Evolutionary conservation across 2,329 filamentous ascomycete genomes (phyloP).

Genomic region (Tricladium varicosporioides): DNA sequence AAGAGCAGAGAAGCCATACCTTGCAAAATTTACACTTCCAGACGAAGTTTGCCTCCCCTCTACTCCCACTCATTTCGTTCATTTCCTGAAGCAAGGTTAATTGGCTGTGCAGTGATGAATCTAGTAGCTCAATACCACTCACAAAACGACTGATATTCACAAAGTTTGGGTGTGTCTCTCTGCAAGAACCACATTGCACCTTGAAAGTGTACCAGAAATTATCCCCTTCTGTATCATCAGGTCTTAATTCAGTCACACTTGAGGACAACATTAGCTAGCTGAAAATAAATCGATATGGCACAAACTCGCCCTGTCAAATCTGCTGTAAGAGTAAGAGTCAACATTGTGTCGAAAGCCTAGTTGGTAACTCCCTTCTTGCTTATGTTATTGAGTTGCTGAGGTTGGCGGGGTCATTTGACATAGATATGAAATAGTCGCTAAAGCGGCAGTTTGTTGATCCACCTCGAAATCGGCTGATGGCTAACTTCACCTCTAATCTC

Average conservation of each 20-base stretch:
- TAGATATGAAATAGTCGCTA: not conserved
- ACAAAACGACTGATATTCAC: conserved; percentile 88
- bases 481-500: not conserved
- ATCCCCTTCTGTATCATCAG: conserved; percentile 74
- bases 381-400: not conserved
- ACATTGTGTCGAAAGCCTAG: conserved; percentile 43
- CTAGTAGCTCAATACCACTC: not conserved
- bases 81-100: conserved; percentile 58
- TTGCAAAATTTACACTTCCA: conserved; percentile 99
- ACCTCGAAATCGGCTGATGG: conserved; percentile 1
- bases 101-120: too few species aligned
- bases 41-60: conserved; percentile 98
- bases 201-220: conserved; percentile 98
- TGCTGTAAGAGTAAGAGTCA: conserved; percentile 63
- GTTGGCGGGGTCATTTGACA: not conserved
- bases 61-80: conserved; percentile 88
- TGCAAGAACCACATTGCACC: conserved; percentile 96
- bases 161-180: conserved; percentile 84
- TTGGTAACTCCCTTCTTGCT: not conserved
- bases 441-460: conserved; percentile 5
- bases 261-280: conserved; percentile 3
- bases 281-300: not conserved
- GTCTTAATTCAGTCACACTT: conserved; percentile 87
- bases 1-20: conserved; percentile 47
- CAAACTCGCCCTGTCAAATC: conserved; percentile 64